Evolutionary conservation across 139 green algal species (phyloP).

Genomic region (Micromonas commoda): DNA sequence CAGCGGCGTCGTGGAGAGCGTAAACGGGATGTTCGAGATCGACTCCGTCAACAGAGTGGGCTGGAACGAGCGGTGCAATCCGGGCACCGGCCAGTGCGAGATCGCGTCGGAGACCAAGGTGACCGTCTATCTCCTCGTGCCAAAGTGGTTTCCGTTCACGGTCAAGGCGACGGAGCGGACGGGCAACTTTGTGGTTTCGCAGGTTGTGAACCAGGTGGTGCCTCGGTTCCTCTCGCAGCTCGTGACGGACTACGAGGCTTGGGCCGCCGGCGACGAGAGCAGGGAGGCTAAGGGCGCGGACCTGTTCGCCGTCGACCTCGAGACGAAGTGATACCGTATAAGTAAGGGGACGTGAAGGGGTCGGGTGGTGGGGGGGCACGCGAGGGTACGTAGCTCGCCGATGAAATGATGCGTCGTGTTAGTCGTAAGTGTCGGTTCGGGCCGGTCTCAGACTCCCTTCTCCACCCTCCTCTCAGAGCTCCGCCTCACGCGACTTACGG

Average conservation of each 20-base stretch:
- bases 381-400: too few relatives aligned
- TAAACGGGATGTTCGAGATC: slow-evolving; percentile 19
- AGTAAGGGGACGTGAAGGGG: neutral
- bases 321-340: neutral
- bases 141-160: slow-evolving; percentile 23
- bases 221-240: slow-evolving; percentile 27
- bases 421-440: too few relatives aligned
- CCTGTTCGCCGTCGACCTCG: slow-evolving; percentile 8
- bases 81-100: neutral
- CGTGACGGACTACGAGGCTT: slow-evolving; percentile 23
- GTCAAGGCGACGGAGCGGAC: slow-evolving; percentile 19
- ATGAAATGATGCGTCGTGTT: too few relatives aligned
- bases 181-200: slow-evolving; percentile 11
- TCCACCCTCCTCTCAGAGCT: too few relatives aligned
- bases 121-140: slow-evolving; percentile 26
- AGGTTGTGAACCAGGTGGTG: slow-evolving; percentile 20
- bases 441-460: too few relatives aligned
- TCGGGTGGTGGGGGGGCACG: neutral
- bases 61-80: neutral
- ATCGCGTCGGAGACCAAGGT: slow-evolving; percentile 13
- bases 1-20: neutral
- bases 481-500: too few relatives aligned
- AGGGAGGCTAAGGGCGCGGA: neutral
- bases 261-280: slow-evolving; percentile 21
- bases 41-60: slow-evolving; percentile 5